Base-by-base conservation (phyloP, 768 basidiomycete genomes). In the Leccinum variicolor region DNA sequence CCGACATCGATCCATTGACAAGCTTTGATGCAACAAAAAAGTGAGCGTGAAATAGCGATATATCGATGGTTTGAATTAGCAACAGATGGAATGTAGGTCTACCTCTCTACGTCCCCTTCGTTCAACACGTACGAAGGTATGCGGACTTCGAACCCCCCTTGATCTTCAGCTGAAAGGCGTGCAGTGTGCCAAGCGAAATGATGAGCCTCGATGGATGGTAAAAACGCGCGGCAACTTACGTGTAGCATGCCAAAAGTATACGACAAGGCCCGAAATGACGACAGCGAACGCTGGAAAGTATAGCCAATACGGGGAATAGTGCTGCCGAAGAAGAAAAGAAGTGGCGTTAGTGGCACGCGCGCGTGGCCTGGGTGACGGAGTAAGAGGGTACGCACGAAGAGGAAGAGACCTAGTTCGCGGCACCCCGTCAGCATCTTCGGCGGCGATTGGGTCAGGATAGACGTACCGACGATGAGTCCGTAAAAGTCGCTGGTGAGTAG, bases 401-500 rank as follows among this genome's bases (percentile, higher is more conserved):
- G 77, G 72, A 82, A 79, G 45, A 83, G 73, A 25, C 82, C 76
- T 77, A 31, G 10, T 50, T 25, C n/a, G 10, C 5, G 41, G 14
- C 4, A 21, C 0, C 0, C 15, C 6, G 23, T 69, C 43, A 70
- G 57, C 3, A 49, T 39, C 11, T 33, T 21, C 26, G 23, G 13
- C 4, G 10, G 45, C 5, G 33, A 45, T 29, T 15, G 19, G 11
- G 14, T 36, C 25, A 15, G 10, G 14, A 36, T 21, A 25, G n/a
- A 60, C 65, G 9, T 57, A 70, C 72, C 92, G 62, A 94, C 90
- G 6, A 94, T 76, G 29, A 94, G 79, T 23, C 92, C 90, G 64
- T 87, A 94, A 66, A 93, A 94, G 74, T 94, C 91, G 68, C 88
- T 89, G 8, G 92, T 87, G n/a, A 94, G 81, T 9, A 94, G 72